Base-by-base conservation (phyloP, 352 stramenopile genomes). In the Globisporangium carolinianum region DNA sequence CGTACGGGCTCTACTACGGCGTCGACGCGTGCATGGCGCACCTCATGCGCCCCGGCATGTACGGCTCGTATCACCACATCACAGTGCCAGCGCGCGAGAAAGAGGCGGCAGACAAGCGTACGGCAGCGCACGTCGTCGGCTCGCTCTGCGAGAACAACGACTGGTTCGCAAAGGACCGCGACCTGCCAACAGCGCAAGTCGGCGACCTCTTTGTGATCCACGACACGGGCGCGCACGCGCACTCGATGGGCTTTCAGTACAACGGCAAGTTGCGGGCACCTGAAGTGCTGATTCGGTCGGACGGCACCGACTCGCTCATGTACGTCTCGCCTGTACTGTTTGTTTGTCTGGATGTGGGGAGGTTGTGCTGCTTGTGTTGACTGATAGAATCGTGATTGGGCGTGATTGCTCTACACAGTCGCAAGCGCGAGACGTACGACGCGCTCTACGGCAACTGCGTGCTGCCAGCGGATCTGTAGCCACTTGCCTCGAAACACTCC, bases 191-290 rank as follows among this genome's bases (percentile, higher is more conserved):
- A 15, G 81, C 84, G 6, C 51, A 85, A 45, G 83, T 95, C 12
- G 86, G 85, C 52, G 87, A 96, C 61, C 65, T 96, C 32, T 95
- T 96, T 59, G 86, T 96, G 49, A 92, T 96, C 55, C 76, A 96
- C 70, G 87, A 96, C 68, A 93, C 85, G 3, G 87, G 87, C 50
- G 87, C 87, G 47, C 87, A 96, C 67, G 76, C 83, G n/a, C 86
- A 96, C 72, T 95, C 85, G 63, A 96, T 96, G 87, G 87, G 87
- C 36, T 96, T 96, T 66, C 87, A 96, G 70, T 96, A 96, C 81
- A 96, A 96, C 53, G 87, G 87, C 65, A 96, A 96, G 61, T 75
- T 96, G 52, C 83, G 87, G 17, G 86, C 87, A 6, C 86, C 87
- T n/a, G 87, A 96, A 60, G 69, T 96, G 41, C 79, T 96, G 5